phyloP scores from a whole-genome alignment of 176 grass and related monocot species.

The Melocanna baccifera region DNA sequence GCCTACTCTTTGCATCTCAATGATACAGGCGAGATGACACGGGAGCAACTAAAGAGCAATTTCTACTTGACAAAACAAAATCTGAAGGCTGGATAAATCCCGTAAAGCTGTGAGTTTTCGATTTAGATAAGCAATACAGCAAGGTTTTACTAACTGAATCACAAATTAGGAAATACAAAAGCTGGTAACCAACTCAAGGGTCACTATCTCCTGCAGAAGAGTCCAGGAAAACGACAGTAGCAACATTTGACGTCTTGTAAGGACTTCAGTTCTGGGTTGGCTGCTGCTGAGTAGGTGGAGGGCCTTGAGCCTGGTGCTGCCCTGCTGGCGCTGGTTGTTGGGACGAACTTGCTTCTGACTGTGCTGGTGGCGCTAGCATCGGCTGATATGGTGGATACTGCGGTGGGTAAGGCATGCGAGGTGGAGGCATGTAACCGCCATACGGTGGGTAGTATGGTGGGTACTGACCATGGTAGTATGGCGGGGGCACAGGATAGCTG shows the following conservation, averaged over 20 bases:
- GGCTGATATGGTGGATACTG: constrained; percentile 69
- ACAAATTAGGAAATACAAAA: constrained; percentile 39
- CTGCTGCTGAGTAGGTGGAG: constrained; percentile 20
- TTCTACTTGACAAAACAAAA: constrained; percentile 3
- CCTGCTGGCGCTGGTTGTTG: constrained; percentile 22
- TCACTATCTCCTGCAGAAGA: neutral
- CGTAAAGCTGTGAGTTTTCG: neutral
- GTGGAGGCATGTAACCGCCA: constrained; percentile 56
- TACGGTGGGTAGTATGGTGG: constrained; percentile 61
- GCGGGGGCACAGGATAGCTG: constrained; percentile 43
- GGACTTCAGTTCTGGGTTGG: constrained; percentile 35
- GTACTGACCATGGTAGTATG: constrained; percentile 70
- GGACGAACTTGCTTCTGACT: constrained; percentile 41
- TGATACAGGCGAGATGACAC: neutral
- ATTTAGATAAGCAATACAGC: constrained; percentile 1
- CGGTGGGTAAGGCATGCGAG: constrained; percentile 61
- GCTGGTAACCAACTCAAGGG: neutral
- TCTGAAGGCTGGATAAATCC: constrained; percentile 7
- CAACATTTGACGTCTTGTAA: neutral
- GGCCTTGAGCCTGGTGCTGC: constrained; percentile 34
- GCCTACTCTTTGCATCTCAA: neutral
- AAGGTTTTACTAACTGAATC: constrained; percentile 27
- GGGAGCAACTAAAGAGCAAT: no score
- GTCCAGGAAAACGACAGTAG: neutral
- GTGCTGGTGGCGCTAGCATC: constrained; percentile 32